Conservation (phyloP, 768 basidiomycete genomes). For the Suillus clintonianus region DNA sequence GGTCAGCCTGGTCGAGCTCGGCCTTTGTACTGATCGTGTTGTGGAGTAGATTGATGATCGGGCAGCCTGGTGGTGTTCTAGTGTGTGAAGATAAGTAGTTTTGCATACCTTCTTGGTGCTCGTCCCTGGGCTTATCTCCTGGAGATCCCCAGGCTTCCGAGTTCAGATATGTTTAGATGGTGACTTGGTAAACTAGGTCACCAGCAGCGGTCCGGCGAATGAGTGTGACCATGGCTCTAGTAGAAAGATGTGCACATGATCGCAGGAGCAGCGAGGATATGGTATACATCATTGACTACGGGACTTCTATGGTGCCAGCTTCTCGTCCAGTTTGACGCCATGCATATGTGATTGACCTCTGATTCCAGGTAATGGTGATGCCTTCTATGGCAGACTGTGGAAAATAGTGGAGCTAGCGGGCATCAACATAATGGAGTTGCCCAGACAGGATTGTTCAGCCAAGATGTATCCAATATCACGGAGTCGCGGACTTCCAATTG, state of each 20-base stretch:
- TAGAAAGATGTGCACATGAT: background rate
- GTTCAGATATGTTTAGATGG: background rate
- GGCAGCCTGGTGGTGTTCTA: background rate
- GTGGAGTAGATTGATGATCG: slow-evolving; percentile 4
- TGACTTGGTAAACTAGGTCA: background rate
- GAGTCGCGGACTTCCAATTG: background rate
- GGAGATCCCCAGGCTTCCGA: background rate
- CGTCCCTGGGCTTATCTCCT: slow-evolving; percentile 1
- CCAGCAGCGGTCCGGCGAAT: background rate
- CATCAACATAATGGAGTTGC: background rate
- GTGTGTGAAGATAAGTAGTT: background rate
- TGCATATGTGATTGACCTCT: background rate
- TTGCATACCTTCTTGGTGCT: background rate
- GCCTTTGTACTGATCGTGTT: background rate
- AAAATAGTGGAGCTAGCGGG: background rate
- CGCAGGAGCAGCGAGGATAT: background rate
- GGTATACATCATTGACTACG: background rate
- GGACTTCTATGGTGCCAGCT: background rate
- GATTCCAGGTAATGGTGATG: background rate
- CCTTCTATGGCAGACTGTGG: background rate
- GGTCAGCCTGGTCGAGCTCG: background rate
- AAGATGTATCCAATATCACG: background rate
- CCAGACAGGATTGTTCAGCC: background rate
- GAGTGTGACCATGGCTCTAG: background rate
- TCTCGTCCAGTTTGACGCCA: background rate